Evolutionary conservation across 495 filamentous ascomycete species (phyloP), one percentile per base, ranked within the genome.

Genomic region (Hypoxylon perforatum): DNA sequence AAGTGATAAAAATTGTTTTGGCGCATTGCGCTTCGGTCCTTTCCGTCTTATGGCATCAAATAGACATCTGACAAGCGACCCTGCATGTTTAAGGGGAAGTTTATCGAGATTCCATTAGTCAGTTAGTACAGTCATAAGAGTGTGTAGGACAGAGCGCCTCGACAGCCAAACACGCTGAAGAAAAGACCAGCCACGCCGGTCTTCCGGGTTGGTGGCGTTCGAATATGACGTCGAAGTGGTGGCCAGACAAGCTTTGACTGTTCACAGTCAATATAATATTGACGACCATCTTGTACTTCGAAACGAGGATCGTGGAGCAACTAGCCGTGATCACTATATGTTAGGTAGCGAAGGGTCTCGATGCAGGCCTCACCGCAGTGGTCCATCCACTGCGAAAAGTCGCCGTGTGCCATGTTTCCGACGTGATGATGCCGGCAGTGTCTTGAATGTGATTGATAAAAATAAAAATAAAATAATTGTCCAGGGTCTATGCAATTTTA

Each of bases 11-110:
- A 28, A 28, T 1, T 33, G 41, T 45, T 55, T 45, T 60, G 65
- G 60, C 45, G 45, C 45, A 39, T 57, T 69, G 65, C 65, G 60
- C 55, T 64, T 69, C 65, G 65, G 65, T 61, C 60, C 60, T 69
- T 58, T 55, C 65, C 65, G 55, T 36, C 18, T 44, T 61, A 22
- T 56, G 46, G 33, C 44, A 42, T 61, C n/a, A 14, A 8, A 33
- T 47, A 9, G 42, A 50, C 18, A 41, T 55, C 44, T 53, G 36
- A 47, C 17, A 18, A 45, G 51, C 30, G 49, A 45, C 33, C 50
- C 60, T 63, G 60, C 65, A 69, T 49, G 50, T 21, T n/a, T 56
- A 18, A 48, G 36, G 33, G 17, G 19, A 22, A 46, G 10, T 41
- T 42, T 33, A 46, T 62, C 47, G 7, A 38, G 30, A 39, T 21